A percentile compares a stretch with the other conserved stretches of the same genome.
Evolutionary conservation across 345 rosid species (phyloP).

Genomic region (Barbarea vulgaris): DNA sequence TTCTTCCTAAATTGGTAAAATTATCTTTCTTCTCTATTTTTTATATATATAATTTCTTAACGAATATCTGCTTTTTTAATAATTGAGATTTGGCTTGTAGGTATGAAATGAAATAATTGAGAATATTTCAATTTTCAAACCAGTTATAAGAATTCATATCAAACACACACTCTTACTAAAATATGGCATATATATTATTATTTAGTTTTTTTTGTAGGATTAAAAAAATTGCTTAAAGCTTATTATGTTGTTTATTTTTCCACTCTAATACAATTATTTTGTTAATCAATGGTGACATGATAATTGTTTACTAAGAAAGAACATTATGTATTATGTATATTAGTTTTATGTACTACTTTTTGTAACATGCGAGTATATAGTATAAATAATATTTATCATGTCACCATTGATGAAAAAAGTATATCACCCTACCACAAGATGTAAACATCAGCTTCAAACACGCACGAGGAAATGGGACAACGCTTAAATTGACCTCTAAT

Average conservation of each 20-base stretch:
- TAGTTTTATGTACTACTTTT: not conserved
- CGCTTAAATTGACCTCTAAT: not conserved
- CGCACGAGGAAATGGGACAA: constrained; percentile 4
- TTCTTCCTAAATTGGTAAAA: constrained; percentile 10
- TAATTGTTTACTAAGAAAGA: not conserved
- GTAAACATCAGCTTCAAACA: constrained; percentile 6
- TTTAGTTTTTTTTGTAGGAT: not conserved
- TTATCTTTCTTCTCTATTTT: not conserved
- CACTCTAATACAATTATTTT: not conserved
- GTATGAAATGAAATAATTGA: constrained; percentile 22
- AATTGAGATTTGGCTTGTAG: constrained; percentile 25
- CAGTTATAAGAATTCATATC: not conserved
- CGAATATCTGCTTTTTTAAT: constrained; percentile 3
- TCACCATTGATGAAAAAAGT: not conserved
- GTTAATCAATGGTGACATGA: no score
- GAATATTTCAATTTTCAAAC: not conserved
- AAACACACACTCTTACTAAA: not conserved
- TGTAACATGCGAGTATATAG: not conserved
- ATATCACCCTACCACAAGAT: not conserved
- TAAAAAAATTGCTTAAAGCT: not conserved
- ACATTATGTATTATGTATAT: not conserved
- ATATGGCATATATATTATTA: not conserved
- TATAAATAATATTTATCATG: not conserved
- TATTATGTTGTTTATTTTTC: not conserved
- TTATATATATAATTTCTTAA: not conserved